Base-by-base conservation (phyloP, 1,284 basidiomycete species). In the Leccinum fuscescens region DNA sequence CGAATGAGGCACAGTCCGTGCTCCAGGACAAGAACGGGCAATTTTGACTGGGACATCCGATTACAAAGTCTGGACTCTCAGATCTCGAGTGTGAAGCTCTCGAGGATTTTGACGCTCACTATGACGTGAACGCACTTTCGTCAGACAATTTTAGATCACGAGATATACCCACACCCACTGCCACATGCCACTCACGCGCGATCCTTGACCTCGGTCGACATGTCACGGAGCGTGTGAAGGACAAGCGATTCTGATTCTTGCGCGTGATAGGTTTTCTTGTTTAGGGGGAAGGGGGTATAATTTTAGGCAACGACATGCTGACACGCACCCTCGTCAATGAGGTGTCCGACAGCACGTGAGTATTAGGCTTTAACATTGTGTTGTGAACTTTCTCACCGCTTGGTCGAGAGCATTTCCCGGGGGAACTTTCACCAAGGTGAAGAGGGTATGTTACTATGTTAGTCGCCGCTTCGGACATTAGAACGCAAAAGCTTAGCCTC, bases 61-160 rank as follows among this genome's bases (percentile, higher is more conserved):
- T 54, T 50, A 27, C 20, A 48, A 27, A 44, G 27, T 56, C 59
- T 56, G 39, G 62, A 58, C 57, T 44, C 29, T 31, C 31, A 31
- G 31, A 31, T 31, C 31, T 50, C 12, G 20, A 49, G 22, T 24
- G 49, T 29, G 54, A 35, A 54, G 20, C 52, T 59, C 54, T 60
- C 42, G 24, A 53, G 15, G 46, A 55, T 46, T 46, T 55, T 51
- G 56, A 56, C 39, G 31, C 37, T 35, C 33, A 4, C 22, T 17
- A 15, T 72, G 60, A 72, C 68, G 71, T 70, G 72, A 61, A 51
- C 42, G 57, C 15, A 48, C 9, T 49, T 55, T 58, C 50, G 51
- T 57, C 55, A 39, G 48, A 39, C 54, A 9, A 62, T 33, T 56
- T 44, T 55, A 24, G 20, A 49, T 51, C 54, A 51, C 33, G 22